phyloP scores from a whole-genome alignment of 805 yeast species.

The Ogataea methanolica region DNA sequence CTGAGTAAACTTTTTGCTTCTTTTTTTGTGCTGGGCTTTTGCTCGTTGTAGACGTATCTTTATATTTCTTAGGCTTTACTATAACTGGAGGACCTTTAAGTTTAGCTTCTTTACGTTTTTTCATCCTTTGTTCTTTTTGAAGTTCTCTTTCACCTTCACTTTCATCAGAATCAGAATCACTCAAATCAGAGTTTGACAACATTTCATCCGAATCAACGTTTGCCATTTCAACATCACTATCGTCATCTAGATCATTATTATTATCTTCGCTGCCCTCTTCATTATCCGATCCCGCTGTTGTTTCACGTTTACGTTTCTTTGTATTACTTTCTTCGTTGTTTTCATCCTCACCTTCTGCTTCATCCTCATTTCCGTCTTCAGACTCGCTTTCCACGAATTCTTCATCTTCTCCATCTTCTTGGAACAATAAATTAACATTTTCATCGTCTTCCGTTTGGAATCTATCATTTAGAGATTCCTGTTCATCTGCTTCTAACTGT shows the following conservation, averaged over 20 bases:
- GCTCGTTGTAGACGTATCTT: constrained; percentile 3
- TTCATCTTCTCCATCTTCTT: constrained; percentile 55
- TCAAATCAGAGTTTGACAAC: constrained; percentile 51
- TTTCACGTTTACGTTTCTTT: constrained; percentile 21
- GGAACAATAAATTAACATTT: constrained; percentile 64
- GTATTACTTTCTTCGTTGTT: constrained; percentile 5
- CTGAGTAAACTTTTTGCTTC: constrained; percentile 8
- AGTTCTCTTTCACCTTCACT: constrained; percentile 42
- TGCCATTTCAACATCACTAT: constrained; percentile 24
- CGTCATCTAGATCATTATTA: constrained; percentile 23
- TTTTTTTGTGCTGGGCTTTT: constrained; percentile 30
- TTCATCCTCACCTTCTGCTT: constrained; percentile 27
- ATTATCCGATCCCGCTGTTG: background rate
- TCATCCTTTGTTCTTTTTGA: constrained; percentile 28
- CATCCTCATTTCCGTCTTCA: constrained; percentile 28
- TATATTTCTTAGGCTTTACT: constrained; percentile 25
- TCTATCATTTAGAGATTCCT: constrained; percentile 4
- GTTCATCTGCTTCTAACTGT: constrained; percentile 53
- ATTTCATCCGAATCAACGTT: constrained; percentile 41
- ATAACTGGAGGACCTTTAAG: constrained; percentile 27
- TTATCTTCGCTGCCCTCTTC: constrained; percentile 18
- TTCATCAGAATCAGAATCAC: constrained; percentile 50
- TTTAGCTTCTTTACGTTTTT: constrained; percentile 39
- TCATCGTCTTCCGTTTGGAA: constrained; percentile 61
- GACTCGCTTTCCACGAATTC: constrained; percentile 36